Base-by-base conservation (phyloP, 2,329 filamentous ascomycete species). In the Hymenotorrendiella dingleyae region DNA sequence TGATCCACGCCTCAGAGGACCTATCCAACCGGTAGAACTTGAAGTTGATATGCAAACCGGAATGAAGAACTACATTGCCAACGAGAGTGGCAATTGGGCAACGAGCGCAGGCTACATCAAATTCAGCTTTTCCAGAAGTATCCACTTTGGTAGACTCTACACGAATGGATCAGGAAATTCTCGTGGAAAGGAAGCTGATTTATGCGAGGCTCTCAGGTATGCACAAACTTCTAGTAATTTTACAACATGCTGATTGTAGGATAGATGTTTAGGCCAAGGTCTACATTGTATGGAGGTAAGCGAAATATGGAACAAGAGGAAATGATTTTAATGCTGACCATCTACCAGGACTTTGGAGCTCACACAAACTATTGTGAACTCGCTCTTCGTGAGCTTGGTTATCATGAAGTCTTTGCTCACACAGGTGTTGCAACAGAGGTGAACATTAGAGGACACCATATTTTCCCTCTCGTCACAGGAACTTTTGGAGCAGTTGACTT, bases 51-150 rank as follows among this genome's bases (percentile, higher is more conserved):
- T 68, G 24, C 68, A 75, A 5, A 93, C 86, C 1, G 90, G 90
- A n/a, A 95, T 98, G 91, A 98, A 97, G 67, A 97, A 97, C 63
- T 98, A 98, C 64, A 97, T 98, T 54, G 82, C 91, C 47, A 97
- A 96, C 58, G 91, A 97, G 62, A 71, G 68, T 11, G 87, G 89
- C 4, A 76, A 78, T 29, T 96, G 90, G 86, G 87, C 90, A 1
- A 98, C 93, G 16, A 95, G 89, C 50, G 71, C 86, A 6, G 90
- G 86, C 28, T 96, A 91, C 58, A 73, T 95, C 46, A 80, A 82
- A 54, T 86, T 79, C 65, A 89, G 84, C 55, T 72, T 93, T 48
- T 73, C 73, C 11, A 77, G 85, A 46, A 78, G 82, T 60, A 85
- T 91, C 49, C 86, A 91, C 64, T 89, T 77, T 54, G 86, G 86